Base-by-base conservation (phyloP, 225 moss, liverwort and hornwort species). In the Pseudisothecium myosuroides region DNA sequence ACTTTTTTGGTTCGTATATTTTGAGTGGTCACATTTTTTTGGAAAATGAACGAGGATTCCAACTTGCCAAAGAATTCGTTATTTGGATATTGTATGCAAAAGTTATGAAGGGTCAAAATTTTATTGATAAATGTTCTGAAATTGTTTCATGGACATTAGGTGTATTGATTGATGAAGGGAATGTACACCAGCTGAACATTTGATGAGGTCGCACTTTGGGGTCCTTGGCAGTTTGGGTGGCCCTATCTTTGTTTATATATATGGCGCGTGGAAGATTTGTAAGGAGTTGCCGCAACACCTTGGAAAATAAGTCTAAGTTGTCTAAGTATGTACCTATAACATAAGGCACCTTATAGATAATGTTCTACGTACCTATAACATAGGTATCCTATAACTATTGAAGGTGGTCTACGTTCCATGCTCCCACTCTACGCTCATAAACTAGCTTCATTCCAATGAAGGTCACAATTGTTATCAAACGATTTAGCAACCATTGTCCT, bases 381-480 rank as follows among this genome's bases (percentile, higher is more conserved):
- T 73, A 47, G 73, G 45, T 45, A 73, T 10, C 17, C 0, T 28
- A 10, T 7, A 43, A 17, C 11, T 11, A 45, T 45, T 45, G 45
- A 45, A 73, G 19, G 74, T 49, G 19, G 19, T 74, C 7, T 74
- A 74, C 2, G 16, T 1, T 16, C 27, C 17, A 73, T 0, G 10
- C 5, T 73, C 17, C 0, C 3, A 0, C 3, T 72, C 72, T 72
- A 16, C 0, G 0, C 1, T 31, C 19, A 18, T 31, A 18, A 47
- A 47, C 2, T 74, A 74, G 28, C 6, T 47, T 31, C 0, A 0
- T 49, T 74, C 11, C 49, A 84, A 71, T 72, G 34, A 58, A 72
- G 11, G 32, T 41, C 45, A 36, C 9, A 39, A 32, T 60, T 45
- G 26, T 45, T 85, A 50, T 61, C 5, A 52, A 24, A 13, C 0